These are phyloP conservation scores for Zygoascus bituminiphila DNA, from an alignment of 805 yeast species.

Conservation along the genomic window DNA sequence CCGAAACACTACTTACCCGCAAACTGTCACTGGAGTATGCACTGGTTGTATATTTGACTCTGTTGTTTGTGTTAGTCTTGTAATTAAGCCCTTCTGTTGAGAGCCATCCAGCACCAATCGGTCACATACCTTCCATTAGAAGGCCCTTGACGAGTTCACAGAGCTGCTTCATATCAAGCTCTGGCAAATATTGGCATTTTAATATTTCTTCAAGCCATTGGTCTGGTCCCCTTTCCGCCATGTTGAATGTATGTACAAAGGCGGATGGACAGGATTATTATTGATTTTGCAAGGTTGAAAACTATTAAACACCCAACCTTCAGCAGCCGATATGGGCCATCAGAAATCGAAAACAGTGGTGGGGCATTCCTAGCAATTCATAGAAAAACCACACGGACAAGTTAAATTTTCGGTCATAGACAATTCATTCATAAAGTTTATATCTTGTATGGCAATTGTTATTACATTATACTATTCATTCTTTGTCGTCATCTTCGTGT, in stretches of 20 bases:
- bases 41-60: conserved; percentile 94
- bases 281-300: too few species aligned
- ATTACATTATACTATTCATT: too few species aligned
- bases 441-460: too few species aligned
- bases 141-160: conserved; percentile 94
- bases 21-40: conserved; percentile 85
- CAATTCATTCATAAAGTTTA: too few species aligned
- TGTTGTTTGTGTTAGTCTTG: conserved; percentile 3
- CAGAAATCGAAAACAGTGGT: too few species aligned
- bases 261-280: neutral
- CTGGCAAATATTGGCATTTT: conserved; percentile 81
- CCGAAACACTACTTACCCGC: conserved; percentile 44
- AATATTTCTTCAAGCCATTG: conserved; percentile 92
- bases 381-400: too few species aligned
- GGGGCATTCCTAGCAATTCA: too few species aligned
- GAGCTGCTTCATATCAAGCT: conserved; percentile 89
- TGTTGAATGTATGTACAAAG: neutral
- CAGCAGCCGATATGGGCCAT: too few species aligned
- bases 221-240: conserved; percentile 59
- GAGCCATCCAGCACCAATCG: neutral
- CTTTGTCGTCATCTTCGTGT: too few species aligned
- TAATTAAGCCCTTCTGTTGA: neutral
- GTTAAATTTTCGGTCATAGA: too few species aligned
- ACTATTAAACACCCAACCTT: too few species aligned
- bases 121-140: conserved; percentile 58